phyloP scores from a whole-genome alignment of 441 rosid species.

The Geranium incanum region DNA sequence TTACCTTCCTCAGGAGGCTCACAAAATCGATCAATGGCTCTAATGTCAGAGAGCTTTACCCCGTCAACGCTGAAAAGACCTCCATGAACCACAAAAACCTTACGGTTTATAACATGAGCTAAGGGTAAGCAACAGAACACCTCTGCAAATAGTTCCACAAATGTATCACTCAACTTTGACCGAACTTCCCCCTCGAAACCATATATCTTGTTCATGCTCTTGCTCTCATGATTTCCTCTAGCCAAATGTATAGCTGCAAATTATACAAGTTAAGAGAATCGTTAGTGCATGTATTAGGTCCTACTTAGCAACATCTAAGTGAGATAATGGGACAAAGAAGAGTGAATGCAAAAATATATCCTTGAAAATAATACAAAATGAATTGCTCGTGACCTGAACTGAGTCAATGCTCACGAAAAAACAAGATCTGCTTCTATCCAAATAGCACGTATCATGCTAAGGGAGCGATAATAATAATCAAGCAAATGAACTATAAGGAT shows the following conservation, averaged over 20 bases:
- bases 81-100: constrained; percentile 89
- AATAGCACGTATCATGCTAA: neutral
- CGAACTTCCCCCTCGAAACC: constrained; percentile 98
- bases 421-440: neutral
- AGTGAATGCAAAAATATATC: neutral
- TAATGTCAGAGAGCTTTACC: constrained; percentile 80
- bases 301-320: neutral
- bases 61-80: constrained; percentile 97
- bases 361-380: neutral
- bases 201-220: constrained; percentile 97
- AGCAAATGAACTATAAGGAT: constrained; percentile 10
- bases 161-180: constrained; percentile 84
- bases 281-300: neutral
- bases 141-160: constrained; percentile 93
- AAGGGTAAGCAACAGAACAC: constrained; percentile 91
- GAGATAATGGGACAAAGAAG: neutral
- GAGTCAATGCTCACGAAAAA: neutral
- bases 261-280: constrained; percentile 5
- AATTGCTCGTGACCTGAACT: neutral
- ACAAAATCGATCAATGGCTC: constrained; percentile 76
- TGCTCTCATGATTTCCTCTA: constrained; percentile 98
- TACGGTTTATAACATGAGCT: constrained; percentile 76
- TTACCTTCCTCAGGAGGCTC: constrained; percentile 99
- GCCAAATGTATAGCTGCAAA: constrained; percentile 79
- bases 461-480: neutral